phyloP scores from a whole-genome alignment of 176 grass and related monocot species.

The Phyllostachys edulis region DNA sequence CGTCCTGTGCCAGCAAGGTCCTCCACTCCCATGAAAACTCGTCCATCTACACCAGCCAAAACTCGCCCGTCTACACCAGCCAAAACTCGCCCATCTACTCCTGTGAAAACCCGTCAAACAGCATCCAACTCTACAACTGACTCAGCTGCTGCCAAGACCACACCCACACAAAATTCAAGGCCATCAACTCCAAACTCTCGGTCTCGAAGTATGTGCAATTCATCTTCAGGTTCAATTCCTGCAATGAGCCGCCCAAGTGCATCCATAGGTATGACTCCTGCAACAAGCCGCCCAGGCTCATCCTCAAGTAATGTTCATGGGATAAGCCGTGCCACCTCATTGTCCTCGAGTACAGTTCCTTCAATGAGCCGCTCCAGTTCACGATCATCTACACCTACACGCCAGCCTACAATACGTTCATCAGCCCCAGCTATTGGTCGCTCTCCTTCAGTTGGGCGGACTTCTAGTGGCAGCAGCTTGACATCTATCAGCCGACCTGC shows the following conservation, averaged over 20 bases:
- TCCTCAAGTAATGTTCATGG: conserved; percentile 46
- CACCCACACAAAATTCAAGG: conserved; percentile 55
- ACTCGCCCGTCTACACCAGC: conserved; percentile 60
- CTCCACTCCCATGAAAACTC: conserved; percentile 72
- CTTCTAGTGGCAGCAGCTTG: conserved; percentile 42
- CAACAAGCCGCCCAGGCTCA: conserved; percentile 30
- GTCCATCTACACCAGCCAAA: conserved; percentile 57
- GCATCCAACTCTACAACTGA: conserved; percentile 42
- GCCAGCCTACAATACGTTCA: conserved; percentile 51
- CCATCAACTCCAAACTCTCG: conserved; percentile 76
- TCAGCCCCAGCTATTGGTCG: conserved; percentile 44
- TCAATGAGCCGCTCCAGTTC: conserved; percentile 60
- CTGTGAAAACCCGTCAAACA: conserved; percentile 39
- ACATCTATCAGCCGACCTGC: conserved; percentile 48
- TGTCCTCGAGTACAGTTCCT: conserved; percentile 47
- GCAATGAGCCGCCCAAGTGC: conserved; percentile 32
- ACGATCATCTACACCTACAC: conserved; percentile 75
- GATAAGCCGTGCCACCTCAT: conserved; percentile 41
- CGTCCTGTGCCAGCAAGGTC: conserved; percentile 61
- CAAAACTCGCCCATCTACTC: conserved; percentile 59
- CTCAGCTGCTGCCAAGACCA: conserved; percentile 39
- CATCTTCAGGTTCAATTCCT: conserved; percentile 46
- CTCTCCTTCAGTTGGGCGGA: conserved; percentile 70
- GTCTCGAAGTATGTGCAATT: conserved; percentile 40
- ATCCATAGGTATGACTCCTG: conserved; percentile 31